phyloP scores from a whole-genome alignment of 768 basidiomycete species.

The Boletales sp. region DNA sequence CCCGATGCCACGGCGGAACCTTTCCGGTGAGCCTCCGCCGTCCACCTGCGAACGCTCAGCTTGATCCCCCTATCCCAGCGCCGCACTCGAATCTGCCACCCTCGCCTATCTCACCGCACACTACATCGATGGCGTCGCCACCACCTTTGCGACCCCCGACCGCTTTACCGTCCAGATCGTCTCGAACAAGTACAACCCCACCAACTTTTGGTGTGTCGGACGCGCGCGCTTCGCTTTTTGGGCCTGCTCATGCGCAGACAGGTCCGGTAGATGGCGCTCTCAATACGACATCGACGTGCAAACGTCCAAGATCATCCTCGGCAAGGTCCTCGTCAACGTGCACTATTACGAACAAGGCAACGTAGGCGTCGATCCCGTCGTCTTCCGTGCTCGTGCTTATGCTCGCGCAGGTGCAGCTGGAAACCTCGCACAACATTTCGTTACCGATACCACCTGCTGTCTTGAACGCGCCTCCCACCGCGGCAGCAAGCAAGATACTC shows the following conservation, averaged over 20 bases:
- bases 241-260: constrained; percentile 25
- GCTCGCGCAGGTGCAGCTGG: constrained; percentile 75
- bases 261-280: constrained; percentile 96
- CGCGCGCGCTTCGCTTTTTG: not conserved
- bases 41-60: not conserved
- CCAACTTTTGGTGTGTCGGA: constrained; percentile 79
- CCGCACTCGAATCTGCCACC: constrained; percentile 66
- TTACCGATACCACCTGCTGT: constrained; percentile 62
- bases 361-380: constrained; percentile 39
- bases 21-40: constrained; percentile 55
- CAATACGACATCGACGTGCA: constrained; percentile 72
- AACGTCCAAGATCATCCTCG: constrained; percentile 54
- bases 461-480: constrained; percentile 44
- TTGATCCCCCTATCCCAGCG: constrained; percentile 35
- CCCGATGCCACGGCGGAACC: constrained; percentile 64
- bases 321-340: constrained; percentile 76
- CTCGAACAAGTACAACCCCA: constrained; percentile 93
- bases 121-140: constrained; percentile 73
- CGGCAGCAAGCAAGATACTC: constrained; percentile 67
- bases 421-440: constrained; percentile 65
- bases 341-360: constrained; percentile 99
- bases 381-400: not conserved
- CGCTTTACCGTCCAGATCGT: constrained; percentile 77
- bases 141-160: constrained; percentile 60
- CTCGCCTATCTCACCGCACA: constrained; percentile 74